Conservation (phyloP, 805 yeast species). For the Pichia nakasei region DNA sequence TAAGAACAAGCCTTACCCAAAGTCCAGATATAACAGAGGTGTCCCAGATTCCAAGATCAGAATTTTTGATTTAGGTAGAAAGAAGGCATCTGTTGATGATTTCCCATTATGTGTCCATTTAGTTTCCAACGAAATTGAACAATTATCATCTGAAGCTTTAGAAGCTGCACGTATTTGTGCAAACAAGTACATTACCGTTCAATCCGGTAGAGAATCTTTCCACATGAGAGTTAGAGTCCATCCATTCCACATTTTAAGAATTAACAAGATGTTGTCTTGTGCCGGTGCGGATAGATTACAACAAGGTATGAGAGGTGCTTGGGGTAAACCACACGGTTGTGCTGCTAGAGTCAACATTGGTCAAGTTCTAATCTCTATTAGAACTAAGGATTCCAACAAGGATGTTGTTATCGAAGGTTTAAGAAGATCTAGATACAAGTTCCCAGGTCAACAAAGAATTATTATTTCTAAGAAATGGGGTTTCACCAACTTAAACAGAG, state of each 20-base stretch:
- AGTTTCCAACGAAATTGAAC: constrained; percentile 98
- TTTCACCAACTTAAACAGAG: constrained; percentile 99
- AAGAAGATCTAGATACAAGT: constrained; percentile 99
- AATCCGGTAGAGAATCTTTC: constrained; percentile 99
- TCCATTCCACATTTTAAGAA: constrained; percentile 99
- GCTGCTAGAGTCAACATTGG: constrained; percentile 99
- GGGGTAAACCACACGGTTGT: constrained; percentile 99
- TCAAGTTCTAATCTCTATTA: constrained; percentile 94
- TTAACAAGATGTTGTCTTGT: constrained; percentile 99
- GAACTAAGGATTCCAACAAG: constrained; percentile 98
- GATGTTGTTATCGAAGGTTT: constrained; percentile 97
- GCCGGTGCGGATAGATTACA: constrained; percentile 99
- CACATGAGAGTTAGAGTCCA: constrained; percentile 99
- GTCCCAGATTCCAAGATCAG: constrained; percentile 99
- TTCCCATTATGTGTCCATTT: constrained; percentile 99
- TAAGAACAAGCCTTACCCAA: constrained; percentile 99
- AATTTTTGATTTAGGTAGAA: constrained; percentile 98
- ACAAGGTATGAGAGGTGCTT: constrained; percentile 99
- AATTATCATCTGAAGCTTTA: constrained; percentile 98
- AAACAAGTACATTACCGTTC: constrained; percentile 97
- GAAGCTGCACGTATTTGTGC: constrained; percentile 99
- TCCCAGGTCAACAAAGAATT: constrained; percentile 99
- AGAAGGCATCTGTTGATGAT: constrained; percentile 99
- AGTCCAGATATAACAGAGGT: constrained; percentile 99
- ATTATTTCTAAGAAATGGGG: constrained; percentile 99